These are phyloP conservation scores for Pyrus communis DNA, from an alignment of 306 rosid species.

Conservation along the genomic window DNA sequence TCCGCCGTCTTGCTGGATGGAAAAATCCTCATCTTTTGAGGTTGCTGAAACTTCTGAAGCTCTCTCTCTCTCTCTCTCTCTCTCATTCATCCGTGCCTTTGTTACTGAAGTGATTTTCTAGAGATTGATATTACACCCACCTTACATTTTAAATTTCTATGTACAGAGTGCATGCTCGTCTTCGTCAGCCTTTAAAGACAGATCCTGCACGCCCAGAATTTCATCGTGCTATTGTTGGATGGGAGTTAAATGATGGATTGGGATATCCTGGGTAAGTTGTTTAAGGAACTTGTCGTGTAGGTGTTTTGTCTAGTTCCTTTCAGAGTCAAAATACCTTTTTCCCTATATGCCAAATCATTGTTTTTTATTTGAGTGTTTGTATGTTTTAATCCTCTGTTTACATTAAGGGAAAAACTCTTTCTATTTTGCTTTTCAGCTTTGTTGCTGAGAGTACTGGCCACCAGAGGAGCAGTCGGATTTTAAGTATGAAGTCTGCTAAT, in stretches of 20 bases:
- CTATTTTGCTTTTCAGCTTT: conserved; percentile 51
- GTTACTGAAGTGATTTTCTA: background rate
- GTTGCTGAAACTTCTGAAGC: conserved; percentile 33
- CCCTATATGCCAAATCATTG: background rate
- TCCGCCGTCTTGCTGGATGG: conserved; percentile 84
- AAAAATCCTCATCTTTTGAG: conserved; percentile 59
- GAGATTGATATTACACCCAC: background rate
- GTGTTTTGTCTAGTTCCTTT: background rate
- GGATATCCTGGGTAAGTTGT: conserved; percentile 76
- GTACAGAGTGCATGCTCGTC: conserved; percentile 67
- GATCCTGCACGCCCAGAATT: conserved; percentile 71
- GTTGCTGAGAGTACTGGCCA: conserved; percentile 88
- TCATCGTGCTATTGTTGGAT: conserved; percentile 59
- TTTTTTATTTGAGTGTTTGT: background rate
- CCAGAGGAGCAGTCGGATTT: conserved; percentile 79
- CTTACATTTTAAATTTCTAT: background rate
- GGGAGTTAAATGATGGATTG: conserved; percentile 81
- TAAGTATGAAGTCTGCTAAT: conserved; percentile 86
- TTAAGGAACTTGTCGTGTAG: conserved; percentile 1
- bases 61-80: background rate
- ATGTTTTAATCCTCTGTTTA: background rate
- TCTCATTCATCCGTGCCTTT: background rate
- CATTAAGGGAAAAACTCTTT: background rate
- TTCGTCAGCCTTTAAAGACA: conserved; percentile 50
- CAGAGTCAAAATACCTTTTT: background rate